These are phyloP conservation scores for Penicillium dipodomyicola DNA, from an alignment of 495 filamentous ascomycete species.

Conservation along the genomic window DNA sequence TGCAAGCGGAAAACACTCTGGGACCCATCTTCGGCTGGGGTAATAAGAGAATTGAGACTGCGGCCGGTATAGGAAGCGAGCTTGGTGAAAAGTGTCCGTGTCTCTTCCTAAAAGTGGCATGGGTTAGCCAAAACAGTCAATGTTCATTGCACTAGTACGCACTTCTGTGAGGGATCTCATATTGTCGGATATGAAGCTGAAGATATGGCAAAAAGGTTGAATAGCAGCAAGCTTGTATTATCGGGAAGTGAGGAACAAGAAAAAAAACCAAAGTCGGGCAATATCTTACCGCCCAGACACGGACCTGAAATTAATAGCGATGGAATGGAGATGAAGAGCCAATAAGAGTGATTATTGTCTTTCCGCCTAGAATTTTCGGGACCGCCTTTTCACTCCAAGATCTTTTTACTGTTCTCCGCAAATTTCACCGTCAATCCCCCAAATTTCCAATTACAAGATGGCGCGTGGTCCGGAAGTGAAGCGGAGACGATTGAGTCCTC, in stretches of 20 bases:
- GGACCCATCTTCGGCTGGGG: slow-evolving; percentile 60
- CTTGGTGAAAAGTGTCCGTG: slow-evolving; percentile 58
- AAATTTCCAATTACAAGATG: slow-evolving; percentile 4
- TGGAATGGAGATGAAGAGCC: background rate
- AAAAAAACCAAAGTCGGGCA: slow-evolving; percentile 8
- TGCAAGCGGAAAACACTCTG: slow-evolving; percentile 84
- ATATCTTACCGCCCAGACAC: slow-evolving; percentile 6
- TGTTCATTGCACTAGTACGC: background rate
- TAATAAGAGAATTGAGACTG: slow-evolving; percentile 5
- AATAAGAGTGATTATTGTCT: background rate
- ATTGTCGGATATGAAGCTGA: slow-evolving; percentile 1
- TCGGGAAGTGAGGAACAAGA: slow-evolving; percentile 1
- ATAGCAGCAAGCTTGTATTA: background rate
- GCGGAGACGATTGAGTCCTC: slow-evolving; percentile 44
- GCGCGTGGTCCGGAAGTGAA: slow-evolving; percentile 10
- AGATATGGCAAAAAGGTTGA: background rate
- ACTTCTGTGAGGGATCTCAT: slow-evolving; percentile 12
- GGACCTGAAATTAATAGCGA: slow-evolving; percentile 10
- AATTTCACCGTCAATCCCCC: background rate
- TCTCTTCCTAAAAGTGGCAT: slow-evolving; percentile 3
- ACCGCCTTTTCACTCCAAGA: slow-evolving; percentile 10
- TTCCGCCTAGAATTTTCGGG: slow-evolving; percentile 13
- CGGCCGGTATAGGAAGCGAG: slow-evolving; percentile 77
- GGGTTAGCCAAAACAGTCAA: background rate
- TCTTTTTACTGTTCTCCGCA: slow-evolving; percentile 6